These are phyloP conservation scores for Termitomyces sp. DNA, from an alignment of 768 basidiomycete genomes.

Conservation along the genomic window DNA sequence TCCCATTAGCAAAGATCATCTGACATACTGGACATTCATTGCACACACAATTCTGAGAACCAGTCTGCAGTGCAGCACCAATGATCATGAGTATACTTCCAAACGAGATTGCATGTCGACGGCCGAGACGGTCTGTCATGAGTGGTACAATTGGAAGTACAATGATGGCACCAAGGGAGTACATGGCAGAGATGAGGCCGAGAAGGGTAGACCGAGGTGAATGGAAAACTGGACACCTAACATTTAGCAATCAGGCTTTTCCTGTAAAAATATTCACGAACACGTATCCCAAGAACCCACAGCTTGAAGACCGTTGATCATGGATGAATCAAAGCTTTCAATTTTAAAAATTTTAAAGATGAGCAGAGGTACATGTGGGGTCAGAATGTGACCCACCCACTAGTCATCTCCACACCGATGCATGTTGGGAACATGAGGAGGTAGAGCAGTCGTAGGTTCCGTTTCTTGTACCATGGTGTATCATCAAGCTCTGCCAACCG, in stretches of 20 bases:
- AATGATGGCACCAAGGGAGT: slow-evolving; percentile 53
- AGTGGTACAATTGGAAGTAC: slow-evolving; percentile 49
- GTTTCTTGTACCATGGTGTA: slow-evolving; percentile 58
- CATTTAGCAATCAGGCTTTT: background rate
- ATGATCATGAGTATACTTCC: slow-evolving; percentile 46
- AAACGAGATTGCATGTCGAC: slow-evolving; percentile 43
- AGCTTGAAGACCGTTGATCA: slow-evolving; percentile 59
- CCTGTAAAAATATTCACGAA: slow-evolving; percentile 16
- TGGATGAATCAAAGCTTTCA: slow-evolving; percentile 49
- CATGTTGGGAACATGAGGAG: slow-evolving; percentile 54
- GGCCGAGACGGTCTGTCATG: slow-evolving; percentile 46
- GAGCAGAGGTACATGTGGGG: background rate
- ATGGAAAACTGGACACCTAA: slow-evolving; percentile 38
- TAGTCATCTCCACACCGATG: slow-evolving; percentile 59
- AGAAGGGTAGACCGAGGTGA: slow-evolving; percentile 47
- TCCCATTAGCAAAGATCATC: background rate
- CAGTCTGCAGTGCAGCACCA: slow-evolving; percentile 40
- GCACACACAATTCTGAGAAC: slow-evolving; percentile 42
- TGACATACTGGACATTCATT: background rate
- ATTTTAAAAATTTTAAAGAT: background rate
- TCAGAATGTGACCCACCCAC: slow-evolving; percentile 34
- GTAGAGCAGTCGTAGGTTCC: slow-evolving; percentile 50
- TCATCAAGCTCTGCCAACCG: slow-evolving; percentile 43
- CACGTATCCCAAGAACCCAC: slow-evolving; percentile 53
- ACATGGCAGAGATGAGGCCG: slow-evolving; percentile 54